Percentiles rank a stretch among this genome's conserved stretches.
Evolutionary conservation across 495 filamentous ascomycete species (phyloP).

Genomic region (Penicillium goetzii): DNA sequence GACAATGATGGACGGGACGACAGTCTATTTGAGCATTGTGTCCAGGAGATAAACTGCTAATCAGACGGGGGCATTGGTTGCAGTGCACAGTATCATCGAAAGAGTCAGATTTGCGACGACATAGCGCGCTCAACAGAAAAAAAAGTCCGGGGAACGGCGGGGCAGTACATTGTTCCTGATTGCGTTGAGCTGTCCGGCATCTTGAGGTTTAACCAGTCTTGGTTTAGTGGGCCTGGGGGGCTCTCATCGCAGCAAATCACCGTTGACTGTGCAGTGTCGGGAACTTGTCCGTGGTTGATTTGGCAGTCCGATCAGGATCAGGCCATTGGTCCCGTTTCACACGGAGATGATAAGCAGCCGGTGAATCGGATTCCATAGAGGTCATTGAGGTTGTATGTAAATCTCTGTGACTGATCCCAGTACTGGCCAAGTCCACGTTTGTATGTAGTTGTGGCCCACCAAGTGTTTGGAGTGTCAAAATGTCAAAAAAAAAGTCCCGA

Average conservation of each 20-base stretch:
- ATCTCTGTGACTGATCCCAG: not conserved
- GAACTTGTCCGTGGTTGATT: constrained; percentile 15
- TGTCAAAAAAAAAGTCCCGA: not conserved
- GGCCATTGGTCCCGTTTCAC: constrained; percentile 6
- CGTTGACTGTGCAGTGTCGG: not conserved
- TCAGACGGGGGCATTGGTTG: not conserved
- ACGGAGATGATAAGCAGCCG: not conserved
- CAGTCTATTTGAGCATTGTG: not conserved
- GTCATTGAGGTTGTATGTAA: not conserved
- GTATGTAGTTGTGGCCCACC: no score
- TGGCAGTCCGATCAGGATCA: constrained; percentile 14
- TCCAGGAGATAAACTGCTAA: not conserved
- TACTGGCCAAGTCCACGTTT: not conserved
- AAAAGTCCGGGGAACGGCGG: constrained; percentile 14
- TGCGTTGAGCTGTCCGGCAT: not conserved
- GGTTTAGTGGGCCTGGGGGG: constrained; percentile 1
- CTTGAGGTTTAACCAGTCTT: constrained; percentile 3
- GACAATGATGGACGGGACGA: not conserved
- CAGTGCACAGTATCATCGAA: not conserved
- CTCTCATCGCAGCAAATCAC: constrained; percentile 6
- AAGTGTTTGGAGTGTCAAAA: not conserved
- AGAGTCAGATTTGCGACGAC: not conserved
- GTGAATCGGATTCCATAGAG: not conserved
- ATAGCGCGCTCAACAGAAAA: constrained; percentile 2
- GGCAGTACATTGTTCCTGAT: constrained; percentile 7